Base-by-base conservation (phyloP, 176 grass and related monocot genomes). In the Pharus latifolius region DNA sequence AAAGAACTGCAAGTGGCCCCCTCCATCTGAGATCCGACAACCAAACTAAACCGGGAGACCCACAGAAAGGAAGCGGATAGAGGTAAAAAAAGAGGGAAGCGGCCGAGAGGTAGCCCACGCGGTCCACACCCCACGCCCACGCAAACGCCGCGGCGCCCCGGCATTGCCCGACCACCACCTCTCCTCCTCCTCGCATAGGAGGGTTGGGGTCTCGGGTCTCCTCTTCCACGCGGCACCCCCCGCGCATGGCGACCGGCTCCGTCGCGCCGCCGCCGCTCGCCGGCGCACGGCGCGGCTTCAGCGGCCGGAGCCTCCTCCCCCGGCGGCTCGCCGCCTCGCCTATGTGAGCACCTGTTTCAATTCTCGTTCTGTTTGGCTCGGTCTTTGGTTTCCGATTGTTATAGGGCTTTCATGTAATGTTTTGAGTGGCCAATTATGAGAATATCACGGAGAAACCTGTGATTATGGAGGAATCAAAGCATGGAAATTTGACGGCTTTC, bases 281-380 rank as follows among this genome's bases (percentile, higher is more conserved):
- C 17, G 70, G 54, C 11, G 47, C 47, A 55, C 55, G 70, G 55
- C 14, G 55, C 24, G 55, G 29, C 22, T 40, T 74, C 62, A 20
- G 63, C 28, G 46, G 55, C 17, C 37, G 76, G 37, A 37, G 30
- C 1, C 17, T 63, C 54, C 70, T 75, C 55, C 70, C 43, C n/a
- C 47, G 76, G 6, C 83, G 70, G 8, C 23, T 80, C 22, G 83
- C 83, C 10, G 63, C 83, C 17, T 69, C 63, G 46, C 70, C 83
- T 24, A 80, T 85, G 83, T 85, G 70, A 85, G 82, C 24, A 14
- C 6, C 20, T 69, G 7, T 23, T 45, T 31, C 22, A 9, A 0
- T 31, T 67, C 35, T 10, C 40, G 11, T 15, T 7, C 12, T 20
- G 48, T 25, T 31, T 44, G 32, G 32, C 69, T 62, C 17, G 4